phyloP scores from a whole-genome alignment of 2,329 filamentous ascomycete genomes.

The Colletotrichum musicola region DNA sequence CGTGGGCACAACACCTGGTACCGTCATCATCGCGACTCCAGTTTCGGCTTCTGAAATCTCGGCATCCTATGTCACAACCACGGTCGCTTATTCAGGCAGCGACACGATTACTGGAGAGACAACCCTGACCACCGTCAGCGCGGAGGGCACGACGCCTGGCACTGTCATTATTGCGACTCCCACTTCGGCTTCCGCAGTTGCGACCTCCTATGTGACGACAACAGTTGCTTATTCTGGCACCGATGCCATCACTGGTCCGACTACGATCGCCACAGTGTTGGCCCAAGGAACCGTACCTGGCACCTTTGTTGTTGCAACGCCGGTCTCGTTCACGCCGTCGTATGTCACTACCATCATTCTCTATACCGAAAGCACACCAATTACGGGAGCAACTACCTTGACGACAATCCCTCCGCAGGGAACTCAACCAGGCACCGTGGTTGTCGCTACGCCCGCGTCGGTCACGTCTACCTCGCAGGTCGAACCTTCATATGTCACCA shows the following conservation, averaged over 20 bases:
- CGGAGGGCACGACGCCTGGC: not conserved
- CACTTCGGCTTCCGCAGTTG: not conserved
- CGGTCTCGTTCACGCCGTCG: not conserved
- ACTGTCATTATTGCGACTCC: slow-evolving; percentile 3
- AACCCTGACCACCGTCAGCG: not conserved
- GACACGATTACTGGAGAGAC: slow-evolving; percentile 1
- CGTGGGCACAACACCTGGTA: not conserved
- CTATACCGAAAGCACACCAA: not conserved
- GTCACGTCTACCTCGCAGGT: not conserved
- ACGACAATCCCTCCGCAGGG: slow-evolving; percentile 24
- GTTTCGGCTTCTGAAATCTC: not conserved
- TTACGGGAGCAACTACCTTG: slow-evolving; percentile 3
- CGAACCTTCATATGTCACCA: slow-evolving; percentile 1
- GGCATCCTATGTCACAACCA: slow-evolving; percentile 13
- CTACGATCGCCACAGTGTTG: not conserved
- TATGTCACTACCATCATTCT: slow-evolving; percentile 10
- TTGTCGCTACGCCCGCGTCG: not conserved
- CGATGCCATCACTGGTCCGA: not conserved
- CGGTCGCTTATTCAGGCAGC: not conserved
- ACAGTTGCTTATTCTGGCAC: not conserved
- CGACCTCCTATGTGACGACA: not conserved
- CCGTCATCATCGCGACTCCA: slow-evolving; percentile 3
- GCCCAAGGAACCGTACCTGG: slow-evolving; percentile 15
- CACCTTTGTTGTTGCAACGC: not conserved
- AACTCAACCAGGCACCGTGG: slow-evolving; percentile 14